These are phyloP conservation scores for Lasiodiplodia gonubiensis DNA, from an alignment of 2,329 filamentous ascomycete genomes.

Conservation along the genomic window DNA sequence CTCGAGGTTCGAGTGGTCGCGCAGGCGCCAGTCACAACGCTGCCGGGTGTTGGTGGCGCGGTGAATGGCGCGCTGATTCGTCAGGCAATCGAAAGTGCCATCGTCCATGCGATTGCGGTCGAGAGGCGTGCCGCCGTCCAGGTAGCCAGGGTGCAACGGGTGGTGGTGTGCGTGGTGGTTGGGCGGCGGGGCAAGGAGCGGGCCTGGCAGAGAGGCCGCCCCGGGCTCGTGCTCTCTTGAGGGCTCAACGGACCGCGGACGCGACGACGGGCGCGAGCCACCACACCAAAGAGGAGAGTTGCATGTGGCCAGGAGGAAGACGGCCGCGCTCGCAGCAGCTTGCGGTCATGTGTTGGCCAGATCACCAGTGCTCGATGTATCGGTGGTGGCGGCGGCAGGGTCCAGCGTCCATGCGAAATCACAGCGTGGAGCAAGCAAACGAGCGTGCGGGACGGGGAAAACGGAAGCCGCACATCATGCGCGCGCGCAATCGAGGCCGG, in stretches of 20 bases:
- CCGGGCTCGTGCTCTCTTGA: not conserved
- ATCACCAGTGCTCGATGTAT: constrained; percentile 6
- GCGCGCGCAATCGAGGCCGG: constrained; percentile 11
- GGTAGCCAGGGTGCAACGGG: not conserved
- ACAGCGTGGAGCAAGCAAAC: constrained; percentile 3
- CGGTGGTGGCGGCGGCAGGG: constrained; percentile 8
- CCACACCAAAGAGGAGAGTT: not conserved
- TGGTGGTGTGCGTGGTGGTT: constrained; percentile 20
- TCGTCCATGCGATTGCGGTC: constrained; percentile 8
- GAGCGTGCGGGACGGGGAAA: constrained; percentile 18
- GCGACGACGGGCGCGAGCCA: constrained; percentile 11
- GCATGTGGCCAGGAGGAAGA: constrained; percentile 12
- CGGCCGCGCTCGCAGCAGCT: constrained; percentile 19
- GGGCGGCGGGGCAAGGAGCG: constrained; percentile 2
- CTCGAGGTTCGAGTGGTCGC: not conserved
- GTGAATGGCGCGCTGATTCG: constrained; percentile 1
- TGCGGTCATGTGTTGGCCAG: constrained; percentile 26
- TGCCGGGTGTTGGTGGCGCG: constrained; percentile 20
- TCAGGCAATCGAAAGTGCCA: constrained; percentile 4
- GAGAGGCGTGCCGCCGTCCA: constrained; percentile 12
- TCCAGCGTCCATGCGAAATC: not conserved
- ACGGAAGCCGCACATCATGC: constrained; percentile 27
- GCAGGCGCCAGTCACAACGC: constrained; percentile 1
- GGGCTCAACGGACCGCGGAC: constrained; percentile 15
- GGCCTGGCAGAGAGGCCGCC: not conserved